A percentile compares a stretch with the other conserved stretches of the same genome.
These are phyloP conservation scores for Coemansia sp. DNA, from an alignment of 192 early-diverging fungal genomes.

Conservation along the genomic window DNA sequence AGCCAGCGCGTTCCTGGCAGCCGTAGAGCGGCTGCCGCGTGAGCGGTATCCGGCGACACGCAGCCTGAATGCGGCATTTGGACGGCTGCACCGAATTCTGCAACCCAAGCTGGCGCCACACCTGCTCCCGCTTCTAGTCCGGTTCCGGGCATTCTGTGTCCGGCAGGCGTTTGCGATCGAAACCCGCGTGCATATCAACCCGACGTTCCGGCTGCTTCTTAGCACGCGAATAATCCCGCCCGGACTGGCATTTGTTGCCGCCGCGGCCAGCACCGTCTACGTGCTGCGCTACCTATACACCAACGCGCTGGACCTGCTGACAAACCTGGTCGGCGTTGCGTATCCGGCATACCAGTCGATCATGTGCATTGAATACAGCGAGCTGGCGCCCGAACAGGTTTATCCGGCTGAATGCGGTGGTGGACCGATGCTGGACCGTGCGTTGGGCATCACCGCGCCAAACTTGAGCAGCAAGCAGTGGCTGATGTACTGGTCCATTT, in stretches of 20 bases:
- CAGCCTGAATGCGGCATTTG: constrained; percentile 9
- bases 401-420: not conserved
- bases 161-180: constrained; percentile 32
- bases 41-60: constrained; percentile 36
- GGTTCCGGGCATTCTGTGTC: constrained; percentile 24
- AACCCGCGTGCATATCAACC: constrained; percentile 41
- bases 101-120: constrained; percentile 28
- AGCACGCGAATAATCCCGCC: constrained; percentile 34
- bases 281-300: constrained; percentile 35
- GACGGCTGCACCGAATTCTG: not conserved
- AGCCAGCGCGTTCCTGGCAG: constrained; percentile 29
- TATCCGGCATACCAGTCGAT: constrained; percentile 51
- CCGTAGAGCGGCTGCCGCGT: constrained; percentile 26
- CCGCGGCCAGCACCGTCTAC: constrained; percentile 36
- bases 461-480: constrained; percentile 48
- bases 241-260: constrained; percentile 31
- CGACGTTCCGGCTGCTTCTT: constrained; percentile 35
- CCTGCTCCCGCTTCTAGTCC: constrained; percentile 27
- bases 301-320: constrained; percentile 42
- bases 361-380: constrained; percentile 47
- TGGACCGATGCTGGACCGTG: constrained; percentile 7
- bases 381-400: not conserved
- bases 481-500: constrained; percentile 51
- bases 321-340: constrained; percentile 43
- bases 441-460: constrained; percentile 24